phyloP scores from a whole-genome alignment of 768 basidiomycete genomes.

The Suillus variegatus region DNA sequence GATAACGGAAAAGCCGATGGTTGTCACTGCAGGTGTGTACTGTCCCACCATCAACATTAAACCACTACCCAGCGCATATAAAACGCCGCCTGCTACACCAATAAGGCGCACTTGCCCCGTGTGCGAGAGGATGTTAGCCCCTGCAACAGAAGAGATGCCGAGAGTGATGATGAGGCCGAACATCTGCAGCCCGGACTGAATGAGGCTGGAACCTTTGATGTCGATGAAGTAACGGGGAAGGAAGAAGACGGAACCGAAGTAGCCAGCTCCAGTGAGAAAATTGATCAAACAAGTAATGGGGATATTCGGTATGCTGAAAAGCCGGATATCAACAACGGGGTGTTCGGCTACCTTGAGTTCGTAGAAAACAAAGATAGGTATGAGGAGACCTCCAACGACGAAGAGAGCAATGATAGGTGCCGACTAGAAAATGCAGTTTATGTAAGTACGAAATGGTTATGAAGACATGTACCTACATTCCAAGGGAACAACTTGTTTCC shows the following conservation, averaged over 20 bases:
- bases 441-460: neutral
- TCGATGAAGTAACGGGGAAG: constrained; percentile 42
- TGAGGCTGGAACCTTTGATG: constrained; percentile 32
- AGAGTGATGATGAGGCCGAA: constrained; percentile 34
- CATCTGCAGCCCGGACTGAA: constrained; percentile 37
- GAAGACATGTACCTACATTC: constrained; percentile 24
- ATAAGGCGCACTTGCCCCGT: constrained; percentile 34
- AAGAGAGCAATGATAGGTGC: constrained; percentile 30
- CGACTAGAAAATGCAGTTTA: constrained; percentile 21
- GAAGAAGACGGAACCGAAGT: constrained; percentile 39
- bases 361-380: constrained; percentile 36
- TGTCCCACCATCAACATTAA: constrained; percentile 35
- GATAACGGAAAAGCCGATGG: constrained; percentile 34
- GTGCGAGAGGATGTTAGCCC: constrained; percentile 34
- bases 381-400: constrained; percentile 30
- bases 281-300: constrained; percentile 38
- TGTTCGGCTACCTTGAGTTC: constrained; percentile 34
- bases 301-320: constrained; percentile 36
- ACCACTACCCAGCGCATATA: constrained; percentile 35
- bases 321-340: constrained; percentile 34
- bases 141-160: constrained; percentile 35
- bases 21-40: constrained; percentile 25
- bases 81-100: constrained; percentile 29
- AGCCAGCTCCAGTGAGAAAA: constrained; percentile 39
- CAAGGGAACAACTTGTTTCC: constrained; percentile 38